These are phyloP conservation scores for Chenopodium quinoa DNA, from an alignment of 148 eudicot genomes.

Conservation along the genomic window DNA sequence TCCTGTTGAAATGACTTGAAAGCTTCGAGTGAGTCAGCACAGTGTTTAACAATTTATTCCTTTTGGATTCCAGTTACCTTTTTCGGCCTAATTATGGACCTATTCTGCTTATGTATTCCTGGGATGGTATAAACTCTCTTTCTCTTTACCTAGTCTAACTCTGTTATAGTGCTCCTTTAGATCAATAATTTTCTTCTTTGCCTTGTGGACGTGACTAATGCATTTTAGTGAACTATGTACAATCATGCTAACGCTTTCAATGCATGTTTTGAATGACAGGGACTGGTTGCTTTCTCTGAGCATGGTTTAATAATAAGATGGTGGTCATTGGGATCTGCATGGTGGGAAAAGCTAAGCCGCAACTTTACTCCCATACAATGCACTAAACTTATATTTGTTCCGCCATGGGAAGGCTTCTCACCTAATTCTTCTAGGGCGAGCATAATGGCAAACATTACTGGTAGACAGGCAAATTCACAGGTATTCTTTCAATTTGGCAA, in stretches of 20 bases:
- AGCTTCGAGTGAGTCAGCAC: no score
- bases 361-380: constrained; percentile 80
- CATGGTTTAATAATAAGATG: constrained; percentile 90
- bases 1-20: no score
- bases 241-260: not conserved
- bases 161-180: no score
- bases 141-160: no score
- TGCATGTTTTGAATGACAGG: constrained; percentile 43
- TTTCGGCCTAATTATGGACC: no score
- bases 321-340: constrained; percentile 94
- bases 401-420: constrained; percentile 99
- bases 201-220: no score
- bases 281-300: constrained; percentile 95
- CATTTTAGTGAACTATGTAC: no score
- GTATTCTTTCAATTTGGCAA: constrained; percentile 32
- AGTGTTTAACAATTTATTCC: no score
- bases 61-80: no score
- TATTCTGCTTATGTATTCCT: no score
- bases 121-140: no score
- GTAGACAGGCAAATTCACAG: constrained; percentile 49
- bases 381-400: constrained; percentile 88
- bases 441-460: constrained; percentile 74
- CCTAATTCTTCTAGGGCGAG: constrained; percentile 89
- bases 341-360: constrained; percentile 98
- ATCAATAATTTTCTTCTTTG: no score